Evolutionary conservation across 1,139 yeast species (phyloP).

Genomic region (Blastobotrys illinoisensis): DNA sequence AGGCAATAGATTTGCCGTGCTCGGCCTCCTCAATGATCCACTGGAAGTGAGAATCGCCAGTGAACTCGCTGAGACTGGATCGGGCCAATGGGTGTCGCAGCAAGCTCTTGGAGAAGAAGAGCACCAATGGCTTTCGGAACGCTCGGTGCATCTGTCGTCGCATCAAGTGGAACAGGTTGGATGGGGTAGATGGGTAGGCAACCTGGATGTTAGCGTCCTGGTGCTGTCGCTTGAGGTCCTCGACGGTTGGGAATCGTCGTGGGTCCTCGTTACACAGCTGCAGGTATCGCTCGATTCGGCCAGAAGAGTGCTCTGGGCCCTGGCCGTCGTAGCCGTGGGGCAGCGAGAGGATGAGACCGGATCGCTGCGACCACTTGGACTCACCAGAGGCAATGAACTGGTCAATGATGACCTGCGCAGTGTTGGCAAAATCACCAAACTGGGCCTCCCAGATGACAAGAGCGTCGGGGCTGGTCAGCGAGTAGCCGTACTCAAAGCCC

Average conservation of each 20-base stretch:
- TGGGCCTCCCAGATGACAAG: constrained; percentile 99
- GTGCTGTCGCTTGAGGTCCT: constrained; percentile 91
- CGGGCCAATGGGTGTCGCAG: constrained; percentile 98
- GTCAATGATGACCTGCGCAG: constrained; percentile 96
- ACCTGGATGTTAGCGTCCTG: constrained; percentile 98
- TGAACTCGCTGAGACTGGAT: constrained; percentile 75
- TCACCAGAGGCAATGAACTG: constrained; percentile 97
- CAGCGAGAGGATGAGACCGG: constrained; percentile 88
- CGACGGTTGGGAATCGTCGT: constrained; percentile 84
- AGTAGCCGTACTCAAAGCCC: constrained; percentile 99
- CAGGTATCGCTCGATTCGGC: constrained; percentile 94
- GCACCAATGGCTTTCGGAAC: constrained; percentile 90
- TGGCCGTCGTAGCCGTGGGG: constrained; percentile 99
- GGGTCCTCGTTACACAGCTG: constrained; percentile 96
- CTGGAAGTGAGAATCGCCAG: constrained; percentile 87
- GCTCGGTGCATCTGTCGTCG: constrained; percentile 99
- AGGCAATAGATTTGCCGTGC: constrained; percentile 66
- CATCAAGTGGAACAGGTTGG: constrained; percentile 90
- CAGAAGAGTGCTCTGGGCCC: constrained; percentile 99
- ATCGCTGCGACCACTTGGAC: constrained; percentile 98
- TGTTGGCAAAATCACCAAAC: constrained; percentile 99
- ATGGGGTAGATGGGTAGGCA: constrained; percentile 97
- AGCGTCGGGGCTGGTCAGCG: constrained; percentile 94
- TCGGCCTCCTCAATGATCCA: constrained; percentile 94
- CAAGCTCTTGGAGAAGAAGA: constrained; percentile 89